phyloP scores from a whole-genome alignment of 208 protist genomes.

The Vickermania spadyakhi region DNA sequence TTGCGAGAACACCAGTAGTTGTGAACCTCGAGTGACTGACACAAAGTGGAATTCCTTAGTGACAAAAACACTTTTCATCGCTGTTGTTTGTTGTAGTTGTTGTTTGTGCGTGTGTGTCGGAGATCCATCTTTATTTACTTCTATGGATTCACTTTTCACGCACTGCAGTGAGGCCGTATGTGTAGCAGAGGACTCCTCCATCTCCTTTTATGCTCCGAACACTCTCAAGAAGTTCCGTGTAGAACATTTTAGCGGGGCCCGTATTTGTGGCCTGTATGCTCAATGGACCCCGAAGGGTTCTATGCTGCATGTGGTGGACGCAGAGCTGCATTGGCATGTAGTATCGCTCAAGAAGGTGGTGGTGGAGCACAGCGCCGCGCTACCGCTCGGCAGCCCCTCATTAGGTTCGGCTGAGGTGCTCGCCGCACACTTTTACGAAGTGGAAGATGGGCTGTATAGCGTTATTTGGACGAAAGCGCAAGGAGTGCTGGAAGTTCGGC shows the following conservation, averaged over 20 bases:
- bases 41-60: neutral
- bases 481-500: conserved; percentile 1
- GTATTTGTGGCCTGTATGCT: conserved; percentile 50
- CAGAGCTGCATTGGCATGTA: conserved; percentile 53
- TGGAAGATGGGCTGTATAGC: neutral
- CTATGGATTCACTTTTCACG: conserved; percentile 39
- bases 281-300: conserved; percentile 9
- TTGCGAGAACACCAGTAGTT: neutral
- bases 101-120: neutral
- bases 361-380: conserved; percentile 16
- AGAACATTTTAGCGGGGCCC: conserved; percentile 57
- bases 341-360: conserved; percentile 31
- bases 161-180: conserved; percentile 65
- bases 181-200: conserved; percentile 66
- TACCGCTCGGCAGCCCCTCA: conserved; percentile 12
- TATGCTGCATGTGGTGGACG: conserved; percentile 69
- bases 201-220: conserved; percentile 73
- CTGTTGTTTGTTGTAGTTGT: conserved; percentile 1
- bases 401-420: neutral
- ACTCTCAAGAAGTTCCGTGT: conserved; percentile 79
- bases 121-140: conserved; percentile 12
- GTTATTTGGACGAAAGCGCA: neutral
- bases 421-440: conserved; percentile 29
- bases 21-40: neutral
- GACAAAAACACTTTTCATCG: neutral